phyloP scores from a whole-genome alignment of 495 filamentous ascomycete genomes.

The Xylaria curta region DNA sequence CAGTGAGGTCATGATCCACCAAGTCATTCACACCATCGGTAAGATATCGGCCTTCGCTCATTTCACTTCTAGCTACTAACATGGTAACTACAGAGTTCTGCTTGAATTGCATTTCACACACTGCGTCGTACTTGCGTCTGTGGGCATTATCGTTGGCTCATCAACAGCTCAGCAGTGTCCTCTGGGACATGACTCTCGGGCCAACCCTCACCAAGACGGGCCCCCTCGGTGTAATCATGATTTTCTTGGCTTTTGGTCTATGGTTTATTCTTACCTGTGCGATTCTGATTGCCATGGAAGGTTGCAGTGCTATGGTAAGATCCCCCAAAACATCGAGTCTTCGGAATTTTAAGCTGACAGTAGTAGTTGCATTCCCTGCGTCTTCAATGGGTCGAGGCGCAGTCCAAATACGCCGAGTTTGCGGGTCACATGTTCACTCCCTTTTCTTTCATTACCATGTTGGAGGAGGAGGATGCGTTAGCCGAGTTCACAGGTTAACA shows the following conservation, averaged over 20 bases:
- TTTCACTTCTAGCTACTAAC: conserved; percentile 16
- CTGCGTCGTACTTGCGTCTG: conserved; percentile 96
- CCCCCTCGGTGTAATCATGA: conserved; percentile 73
- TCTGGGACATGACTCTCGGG: conserved; percentile 94
- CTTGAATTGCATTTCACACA: conserved; percentile 98
- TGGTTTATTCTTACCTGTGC: conserved; percentile 87
- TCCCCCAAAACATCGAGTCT: conserved; percentile 10
- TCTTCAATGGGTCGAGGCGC: conserved; percentile 99
- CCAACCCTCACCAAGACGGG: conserved; percentile 72
- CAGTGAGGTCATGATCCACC: conserved; percentile 95
- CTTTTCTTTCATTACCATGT: conserved; percentile 84
- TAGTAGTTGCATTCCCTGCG: conserved; percentile 80
- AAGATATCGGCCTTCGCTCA: conserved; percentile 41
- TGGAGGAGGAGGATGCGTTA: conserved; percentile 79
- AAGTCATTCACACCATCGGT: conserved; percentile 98
- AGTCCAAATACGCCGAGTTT: conserved; percentile 99
- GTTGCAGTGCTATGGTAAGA: conserved; percentile 58
- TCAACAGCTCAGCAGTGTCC: conserved; percentile 93
- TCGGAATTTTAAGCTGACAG: background rate
- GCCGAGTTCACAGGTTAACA: conserved; percentile 51
- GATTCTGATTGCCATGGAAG: conserved; percentile 68
- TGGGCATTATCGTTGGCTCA: conserved; percentile 98
- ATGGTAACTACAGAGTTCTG: conserved; percentile 76
- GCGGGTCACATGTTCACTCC: conserved; percentile 90
- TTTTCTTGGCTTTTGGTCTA: conserved; percentile 77